Evolutionary conservation across 768 basidiomycete species (phyloP).

Genomic region (Xanthoconium stramineum): DNA sequence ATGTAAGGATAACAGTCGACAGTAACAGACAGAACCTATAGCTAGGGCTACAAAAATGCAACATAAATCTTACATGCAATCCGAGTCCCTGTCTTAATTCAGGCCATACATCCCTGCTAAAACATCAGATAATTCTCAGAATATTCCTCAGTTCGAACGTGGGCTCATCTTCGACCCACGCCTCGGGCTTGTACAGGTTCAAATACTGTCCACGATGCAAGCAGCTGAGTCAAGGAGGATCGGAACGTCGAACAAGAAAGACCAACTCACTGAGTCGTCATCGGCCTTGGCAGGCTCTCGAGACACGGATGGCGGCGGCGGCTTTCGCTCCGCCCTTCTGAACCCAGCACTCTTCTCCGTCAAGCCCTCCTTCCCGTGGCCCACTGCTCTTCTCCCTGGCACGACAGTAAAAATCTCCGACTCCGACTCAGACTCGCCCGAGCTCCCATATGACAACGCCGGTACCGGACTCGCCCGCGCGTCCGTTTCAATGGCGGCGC

Average conservation of each 20-base stretch:
- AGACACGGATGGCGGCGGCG: neutral
- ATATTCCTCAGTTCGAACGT: neutral
- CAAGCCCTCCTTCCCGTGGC: neutral
- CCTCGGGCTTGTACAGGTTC: neutral
- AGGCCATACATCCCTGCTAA: neutral
- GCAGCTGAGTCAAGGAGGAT: neutral
- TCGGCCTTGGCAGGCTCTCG: neutral
- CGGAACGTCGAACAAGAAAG: neutral
- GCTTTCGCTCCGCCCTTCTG: constrained; percentile 6
- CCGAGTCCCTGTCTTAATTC: neutral
- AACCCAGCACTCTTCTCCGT: constrained; percentile 7
- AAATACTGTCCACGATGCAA: neutral
- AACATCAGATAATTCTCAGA: neutral
- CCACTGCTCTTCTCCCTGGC: neutral
- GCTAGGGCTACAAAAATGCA: neutral
- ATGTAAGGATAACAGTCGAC: no score
- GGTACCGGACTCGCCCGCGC: constrained; percentile 3
- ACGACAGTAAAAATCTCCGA: constrained; percentile 3
- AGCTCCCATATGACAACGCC: constrained; percentile 11
- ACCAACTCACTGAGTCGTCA: constrained; percentile 3
- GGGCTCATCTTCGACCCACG: constrained; percentile 15
- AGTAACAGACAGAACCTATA: no score
- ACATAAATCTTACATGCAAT: neutral
- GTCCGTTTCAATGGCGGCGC: neutral
- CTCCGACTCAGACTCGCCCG: constrained; percentile 8